A percentile compares a stretch with the other conserved stretches of the same genome.
These are phyloP conservation scores for Trichoderma erinaceum DNA, from an alignment of 495 filamentous ascomycete species.

Conservation along the genomic window DNA sequence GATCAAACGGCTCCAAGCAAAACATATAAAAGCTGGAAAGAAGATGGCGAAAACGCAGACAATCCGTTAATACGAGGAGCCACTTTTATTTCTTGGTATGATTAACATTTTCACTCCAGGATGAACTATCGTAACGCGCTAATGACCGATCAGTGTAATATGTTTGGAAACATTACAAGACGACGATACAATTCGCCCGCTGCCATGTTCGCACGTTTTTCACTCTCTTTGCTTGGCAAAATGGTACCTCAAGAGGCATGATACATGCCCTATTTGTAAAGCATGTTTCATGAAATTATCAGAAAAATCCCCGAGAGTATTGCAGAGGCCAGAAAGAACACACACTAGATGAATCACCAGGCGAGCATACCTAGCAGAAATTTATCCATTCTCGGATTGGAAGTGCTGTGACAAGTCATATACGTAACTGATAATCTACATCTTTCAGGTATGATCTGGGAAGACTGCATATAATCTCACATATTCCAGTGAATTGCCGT, in stretches of 20 bases:
- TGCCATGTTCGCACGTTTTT: background rate
- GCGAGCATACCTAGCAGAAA: too few species aligned
- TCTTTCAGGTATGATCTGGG: too few species aligned
- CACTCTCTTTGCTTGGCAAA: background rate
- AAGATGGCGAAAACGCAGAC: background rate
- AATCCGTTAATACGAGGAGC: background rate
- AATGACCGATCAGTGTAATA: background rate
- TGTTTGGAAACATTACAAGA: background rate
- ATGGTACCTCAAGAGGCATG: constrained; percentile 6
- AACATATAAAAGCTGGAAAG: background rate
- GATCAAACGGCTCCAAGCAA: background rate
- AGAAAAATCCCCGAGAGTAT: background rate
- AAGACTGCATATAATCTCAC: too few species aligned
- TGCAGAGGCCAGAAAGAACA: background rate
- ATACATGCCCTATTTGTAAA: background rate
- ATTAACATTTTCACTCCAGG: too few species aligned
- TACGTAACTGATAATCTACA: too few species aligned
- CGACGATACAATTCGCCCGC: background rate
- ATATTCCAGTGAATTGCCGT: too few species aligned
- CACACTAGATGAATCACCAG: background rate
- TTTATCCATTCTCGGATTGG: too few species aligned
- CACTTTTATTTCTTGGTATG: background rate
- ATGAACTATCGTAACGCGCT: background rate
- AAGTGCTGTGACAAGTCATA: too few species aligned
- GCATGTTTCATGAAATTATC: background rate